Conservation (phyloP, 2,329 filamentous ascomycete species). For the Colletotrichum cuscutae region DNA sequence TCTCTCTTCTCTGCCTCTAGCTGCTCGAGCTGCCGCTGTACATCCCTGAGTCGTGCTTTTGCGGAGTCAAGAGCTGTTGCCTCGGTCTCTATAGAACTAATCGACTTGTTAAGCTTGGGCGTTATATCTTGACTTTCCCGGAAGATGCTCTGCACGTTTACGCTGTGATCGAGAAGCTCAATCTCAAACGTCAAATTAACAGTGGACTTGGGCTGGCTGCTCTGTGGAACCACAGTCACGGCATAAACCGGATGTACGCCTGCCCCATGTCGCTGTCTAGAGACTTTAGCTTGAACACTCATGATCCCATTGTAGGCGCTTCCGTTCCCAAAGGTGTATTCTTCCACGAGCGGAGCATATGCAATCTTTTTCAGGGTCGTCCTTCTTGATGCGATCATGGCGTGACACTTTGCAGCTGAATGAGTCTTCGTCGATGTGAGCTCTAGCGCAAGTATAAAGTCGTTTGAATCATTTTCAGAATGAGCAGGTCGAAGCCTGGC, state of each 20-base stretch:
- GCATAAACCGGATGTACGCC: background rate
- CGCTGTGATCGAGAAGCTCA: background rate
- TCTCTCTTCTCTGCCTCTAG: background rate
- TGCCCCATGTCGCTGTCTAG: background rate
- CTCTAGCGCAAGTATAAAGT: slow-evolving; percentile 6
- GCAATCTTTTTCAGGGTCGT: background rate
- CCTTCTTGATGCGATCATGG: background rate
- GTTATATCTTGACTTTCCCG: background rate
- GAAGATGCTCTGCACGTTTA: background rate
- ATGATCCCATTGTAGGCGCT: background rate
- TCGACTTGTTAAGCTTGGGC: background rate
- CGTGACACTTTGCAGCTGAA: background rate
- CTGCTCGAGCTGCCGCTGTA: background rate
- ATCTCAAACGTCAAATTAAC: background rate
- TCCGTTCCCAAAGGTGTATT: background rate
- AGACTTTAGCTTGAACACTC: background rate
- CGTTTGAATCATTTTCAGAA: background rate
- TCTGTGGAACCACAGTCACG: background rate
- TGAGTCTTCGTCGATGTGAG: background rate
- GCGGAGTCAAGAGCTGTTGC: background rate
- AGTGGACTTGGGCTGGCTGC: background rate
- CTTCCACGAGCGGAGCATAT: background rate
- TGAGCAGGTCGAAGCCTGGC: background rate
- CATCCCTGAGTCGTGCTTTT: background rate
- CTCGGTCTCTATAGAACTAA: background rate